Evolutionary conservation across 1,139 yeast species (phyloP), one percentile per base, ranked within the genome.

Genomic region (Hemisphaericaspora subhashii): DNA sequence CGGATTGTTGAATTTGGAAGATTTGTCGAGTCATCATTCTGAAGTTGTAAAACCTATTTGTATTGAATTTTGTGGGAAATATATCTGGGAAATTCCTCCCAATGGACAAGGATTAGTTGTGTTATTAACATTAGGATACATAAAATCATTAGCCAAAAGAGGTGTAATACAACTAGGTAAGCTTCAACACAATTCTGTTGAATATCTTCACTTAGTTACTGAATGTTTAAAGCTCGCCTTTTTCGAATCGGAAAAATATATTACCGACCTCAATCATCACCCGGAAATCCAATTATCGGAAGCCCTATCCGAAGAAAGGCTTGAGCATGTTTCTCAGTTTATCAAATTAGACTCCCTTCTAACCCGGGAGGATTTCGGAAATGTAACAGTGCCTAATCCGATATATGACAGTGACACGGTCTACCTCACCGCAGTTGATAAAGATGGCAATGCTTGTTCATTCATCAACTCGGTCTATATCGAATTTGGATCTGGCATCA

Each of bases 31-130:
- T 14, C 89, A 83, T 55, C 58, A 66, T 0, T 74, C 87, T 3
- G 68, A 81, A 0, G 68, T 76, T 46, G 80, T 81, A 13, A 79
- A 79, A 1, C 87, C 90, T 2, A 74, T 83, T 20, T 60, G 64
- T n/a, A 55, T 78, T 37, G 72, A 67, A 18, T 61, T 74, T 42
- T 54, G 67, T 36, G 71, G 75, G 43, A 51, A 56, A 29, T 62
- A 72, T 47, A 52, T 78, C 44, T 81, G 87, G 83, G 90, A 84
- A 55, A 79, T 83, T 40, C 89, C 92, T 5, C 92, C 92, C 13
- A 83, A 80, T 54, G 86, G 89, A 3, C 86, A 83, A 37, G 92
- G 92, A 2, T 60, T 84, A 23, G 84, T 84, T 31, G 90, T 88
- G 0, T 62, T 84, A 32, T 60, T 82, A 31, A 77, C 88, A 0